Base-by-base conservation (phyloP, 2,329 filamentous ascomycete genomes). In the Nothophoma quercina region DNA sequence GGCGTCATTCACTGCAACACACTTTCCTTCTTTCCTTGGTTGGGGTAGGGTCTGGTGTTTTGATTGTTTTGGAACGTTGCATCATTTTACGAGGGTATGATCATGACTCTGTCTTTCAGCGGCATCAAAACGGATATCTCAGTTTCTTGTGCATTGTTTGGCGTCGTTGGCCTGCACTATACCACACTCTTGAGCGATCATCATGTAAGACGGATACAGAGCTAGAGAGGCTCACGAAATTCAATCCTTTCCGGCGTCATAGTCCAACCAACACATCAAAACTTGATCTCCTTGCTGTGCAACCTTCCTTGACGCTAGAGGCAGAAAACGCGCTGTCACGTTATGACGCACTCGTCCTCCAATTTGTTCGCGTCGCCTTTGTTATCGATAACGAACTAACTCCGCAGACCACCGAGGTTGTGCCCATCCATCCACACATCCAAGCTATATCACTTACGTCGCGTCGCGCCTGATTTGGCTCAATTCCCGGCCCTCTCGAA, bases 341-440 rank as follows among this genome's bases (percentile, higher is more conserved):
- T 53, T 48, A 48, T 43, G 33, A 48, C 50, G 50, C 43, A 39
- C 15, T 28, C 15, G 18, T 25, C 9, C 5, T 15, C 29, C 23
- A 13, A 15, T 16, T 18, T 4, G 26, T 33, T 28, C 33, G 40
- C 40, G 33, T 38, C 26, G 35, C 9, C 48, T 81, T 81, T 7
- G 61, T 81, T 79, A 53, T 41, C 55, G 57, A 54, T 49, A 57
- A 57, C 23, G 51, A 47, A n/a, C n/a, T n/a, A 40, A 48, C 43
- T 52, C 50, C 50, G 43, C 49, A 52, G 36, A 52, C 49, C 42
- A 47, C 50, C 50, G 50, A 53, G 50, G 48, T 43, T 19, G 13
- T 36, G 10, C 19, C 7, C 33, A 33, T 33, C 18, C 29, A 22
- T 45, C 33, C 25, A 21, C 15, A 29, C 23, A 21, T 19, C 19